Evolutionary conservation across 768 basidiomycete genomes (phyloP).

Genomic region (Trametes elegans): DNA sequence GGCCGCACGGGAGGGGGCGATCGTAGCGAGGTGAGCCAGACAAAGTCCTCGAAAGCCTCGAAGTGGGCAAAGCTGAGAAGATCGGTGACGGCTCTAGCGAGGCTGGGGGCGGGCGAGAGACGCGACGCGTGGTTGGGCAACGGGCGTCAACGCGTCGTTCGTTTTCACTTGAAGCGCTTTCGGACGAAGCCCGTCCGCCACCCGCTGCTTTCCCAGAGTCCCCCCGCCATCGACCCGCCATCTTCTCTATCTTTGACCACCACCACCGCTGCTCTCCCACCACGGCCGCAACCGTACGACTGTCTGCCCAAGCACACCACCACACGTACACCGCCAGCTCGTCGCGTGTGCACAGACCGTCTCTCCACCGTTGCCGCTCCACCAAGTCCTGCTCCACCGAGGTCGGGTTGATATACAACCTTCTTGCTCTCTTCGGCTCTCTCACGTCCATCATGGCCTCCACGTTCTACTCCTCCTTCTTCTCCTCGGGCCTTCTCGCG

Average conservation of each 20-base stretch:
- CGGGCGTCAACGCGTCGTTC: constrained; percentile 16
- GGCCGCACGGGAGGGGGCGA: too few relatives aligned
- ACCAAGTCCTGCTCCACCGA: constrained; percentile 1
- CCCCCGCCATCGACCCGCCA: not conserved
- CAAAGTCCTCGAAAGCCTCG: not conserved
- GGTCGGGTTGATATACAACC: not conserved
- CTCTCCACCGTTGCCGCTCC: constrained; percentile 4
- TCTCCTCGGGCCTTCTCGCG: constrained; percentile 69
- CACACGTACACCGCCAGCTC: not conserved
- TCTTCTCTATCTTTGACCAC: not conserved
- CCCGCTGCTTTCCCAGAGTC: not conserved
- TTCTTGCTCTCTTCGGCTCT: not conserved
- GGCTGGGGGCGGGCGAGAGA: not conserved
- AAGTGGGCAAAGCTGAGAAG: not conserved
- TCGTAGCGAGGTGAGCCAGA: too few relatives aligned
- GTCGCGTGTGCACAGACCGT: not conserved
- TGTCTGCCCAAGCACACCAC: too few relatives aligned
- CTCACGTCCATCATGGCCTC: constrained; percentile 10
- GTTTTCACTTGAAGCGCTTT: constrained; percentile 1
- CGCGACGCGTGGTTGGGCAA: constrained; percentile 17
- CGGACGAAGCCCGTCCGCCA: not conserved
- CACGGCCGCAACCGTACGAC: too few relatives aligned
- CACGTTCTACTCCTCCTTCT: constrained; percentile 58
- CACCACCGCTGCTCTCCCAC: not conserved
- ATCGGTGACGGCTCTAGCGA: not conserved